Base-by-base conservation (phyloP, 306 rosid species). In the Hippophae tibetana region DNA sequence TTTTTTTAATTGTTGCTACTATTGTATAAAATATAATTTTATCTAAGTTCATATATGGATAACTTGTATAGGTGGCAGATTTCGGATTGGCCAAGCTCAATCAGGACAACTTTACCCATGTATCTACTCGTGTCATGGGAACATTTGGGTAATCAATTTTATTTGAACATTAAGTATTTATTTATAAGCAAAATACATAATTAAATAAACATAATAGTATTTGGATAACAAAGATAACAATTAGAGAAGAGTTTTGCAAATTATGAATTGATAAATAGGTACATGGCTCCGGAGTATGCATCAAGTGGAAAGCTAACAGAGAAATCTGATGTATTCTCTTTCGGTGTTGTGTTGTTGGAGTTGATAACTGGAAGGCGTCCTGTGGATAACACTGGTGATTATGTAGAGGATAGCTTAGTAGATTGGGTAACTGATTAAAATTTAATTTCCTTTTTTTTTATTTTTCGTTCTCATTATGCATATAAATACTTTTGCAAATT, bases 231-330 rank as follows among this genome's bases (percentile, higher is more conserved):
- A 31, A 31, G 38, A 31, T 2, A 31, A 31, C 23, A 18, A 18
- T 18, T 18, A 18, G 23, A 0, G 23, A 18, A 18, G 23, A 31
- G 38, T 31, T 49, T 49, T 11, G 14, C 53, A 49, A 49, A 12
- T 10, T 48, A 48, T 6, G 23, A 25, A 12, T 46, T 7, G 43
- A 46, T 65, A 66, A 66, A 49, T 63, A 90, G 96, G 64, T 90
- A 90, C 65, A 57, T 90, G 79, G 98, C 98, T 64, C 98, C 98
- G 12, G 98, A 90, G 67, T 87, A 87, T 53, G 98, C 98, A 55
- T 85, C 98, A 26, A 87, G 76, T 44, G 98, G 96, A 27, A 90
- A 90, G 80, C 72, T 90, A 69, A 90, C 92, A 1, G 96, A 90
- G 26, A 90, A 90, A 72, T 87, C 96, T 3, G 96, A 92, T 55